A percentile compares a stretch with the other conserved stretches of the same genome.
These are phyloP conservation scores for Pyrus betulifolia DNA, from an alignment of 306 rosid genomes.

Conservation along the genomic window DNA sequence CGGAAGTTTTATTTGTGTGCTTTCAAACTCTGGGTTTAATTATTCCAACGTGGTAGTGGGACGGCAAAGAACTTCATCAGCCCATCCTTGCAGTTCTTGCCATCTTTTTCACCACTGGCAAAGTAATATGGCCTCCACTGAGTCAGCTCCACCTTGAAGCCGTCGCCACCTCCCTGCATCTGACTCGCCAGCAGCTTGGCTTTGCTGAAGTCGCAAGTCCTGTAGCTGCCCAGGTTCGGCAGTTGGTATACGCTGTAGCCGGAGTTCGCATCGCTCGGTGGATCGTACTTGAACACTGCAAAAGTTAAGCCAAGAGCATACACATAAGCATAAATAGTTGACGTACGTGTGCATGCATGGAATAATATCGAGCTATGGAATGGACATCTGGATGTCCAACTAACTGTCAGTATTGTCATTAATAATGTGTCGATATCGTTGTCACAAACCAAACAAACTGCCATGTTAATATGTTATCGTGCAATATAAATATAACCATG, in stretches of 20 bases:
- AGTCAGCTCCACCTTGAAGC: conserved; percentile 32
- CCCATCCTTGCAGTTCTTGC: conserved; percentile 44
- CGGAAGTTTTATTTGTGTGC: background rate
- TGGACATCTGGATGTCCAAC: background rate
- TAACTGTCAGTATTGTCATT: background rate
- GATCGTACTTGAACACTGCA: conserved; percentile 51
- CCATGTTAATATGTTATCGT: too few relatives aligned
- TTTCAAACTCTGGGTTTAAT: background rate
- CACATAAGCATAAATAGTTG: background rate
- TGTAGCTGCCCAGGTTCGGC: conserved; percentile 41
- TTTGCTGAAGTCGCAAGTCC: conserved; percentile 33
- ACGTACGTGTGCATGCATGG: background rate
- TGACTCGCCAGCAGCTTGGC: conserved; percentile 39
- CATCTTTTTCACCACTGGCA: conserved; percentile 34
- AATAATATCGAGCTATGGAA: background rate
- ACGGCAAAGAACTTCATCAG: conserved; percentile 35
- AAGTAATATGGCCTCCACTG: conserved; percentile 49
- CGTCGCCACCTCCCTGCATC: conserved; percentile 32
- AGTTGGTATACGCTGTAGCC: conserved; percentile 40
- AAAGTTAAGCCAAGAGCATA: background rate
- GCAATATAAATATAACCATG: background rate
- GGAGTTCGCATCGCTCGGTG: conserved; percentile 8
- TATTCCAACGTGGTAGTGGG: conserved; percentile 22
- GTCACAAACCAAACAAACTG: too few relatives aligned
- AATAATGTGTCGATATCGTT: background rate